Evolutionary conservation across 2,329 filamentous ascomycete species (phyloP), one percentile per base, ranked within the genome.

Genomic region (Paraphoma chrysanthemicola): DNA sequence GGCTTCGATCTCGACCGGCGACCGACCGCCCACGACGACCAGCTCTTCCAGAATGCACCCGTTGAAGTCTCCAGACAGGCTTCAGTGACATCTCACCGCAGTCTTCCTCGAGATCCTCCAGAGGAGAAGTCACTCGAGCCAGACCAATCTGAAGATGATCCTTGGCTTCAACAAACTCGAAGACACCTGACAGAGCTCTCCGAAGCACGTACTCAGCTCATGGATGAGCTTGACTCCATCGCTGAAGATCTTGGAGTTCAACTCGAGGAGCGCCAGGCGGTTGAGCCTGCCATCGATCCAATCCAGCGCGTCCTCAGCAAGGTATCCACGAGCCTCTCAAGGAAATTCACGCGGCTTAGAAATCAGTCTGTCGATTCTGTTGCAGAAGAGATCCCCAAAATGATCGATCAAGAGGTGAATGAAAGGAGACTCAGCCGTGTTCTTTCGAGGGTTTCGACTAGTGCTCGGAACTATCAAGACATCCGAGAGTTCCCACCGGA

Each of bases 151-250:
- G 52, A n/a, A 8, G 62, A 66, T 2, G 64, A 70, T 30, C 29
- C 47, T 11, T 69, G 63, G 67, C 48, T 67, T 31, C 53, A 64
- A 18, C 57, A 64, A 18, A 68, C 63, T 48, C 61, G 61, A 14
- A 59, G 51, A 39, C 57, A 66, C 46, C 51, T 67, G 42, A 67
- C 51, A 1, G 57, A 68, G 33, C 60, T 72, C 6, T 63, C 64
- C 1, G 65, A 70, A 44, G 56, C 62, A 31, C 59, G 60, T 9
- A 61, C 59, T 11, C 66, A 66, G 41, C 43, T 69, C 6, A 66
- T 68, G 56, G 59, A 67, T 38, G 63, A 71, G 41, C 52, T 72
- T n/a, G 71, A 78, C 38, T 59, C 64, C 10, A 70, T 73, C 31
- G 66, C 67, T 6, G 64, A 70, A 54, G 66, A 72, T 38, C 62